Evolutionary conservation across 208 protist genomes (phyloP), one percentile per base, ranked within the genome.

Genomic region (Phytomonas sp.): DNA sequence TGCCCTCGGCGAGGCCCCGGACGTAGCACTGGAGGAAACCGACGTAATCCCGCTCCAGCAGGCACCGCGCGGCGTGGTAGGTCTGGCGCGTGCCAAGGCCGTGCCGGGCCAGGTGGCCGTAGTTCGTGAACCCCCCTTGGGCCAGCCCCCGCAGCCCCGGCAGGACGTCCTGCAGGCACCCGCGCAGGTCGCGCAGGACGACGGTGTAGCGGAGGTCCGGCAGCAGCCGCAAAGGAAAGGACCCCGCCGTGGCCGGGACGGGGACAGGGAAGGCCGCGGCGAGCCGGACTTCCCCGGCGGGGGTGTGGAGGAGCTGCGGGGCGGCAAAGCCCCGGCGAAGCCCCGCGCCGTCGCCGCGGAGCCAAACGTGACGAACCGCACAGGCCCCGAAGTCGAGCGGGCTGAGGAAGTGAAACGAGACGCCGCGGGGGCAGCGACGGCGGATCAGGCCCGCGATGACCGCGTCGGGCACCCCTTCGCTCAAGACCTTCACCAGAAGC

Each of bases 71-170:
- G 56, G 78, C 78, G 32, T 88, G 70, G 78, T 88, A 95, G 63
- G 83, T 71, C 31, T 75, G 79, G 42, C 74, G 77, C 19, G 82
- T 71, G 2, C 83, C 74, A 14, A 86, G 63, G 23, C 90, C 90
- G 70, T 95, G 90, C 0, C 87, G 81, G 0, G 83, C 90, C 1
- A 89, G 69, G 79, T 95, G 87, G 12, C 63, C 70, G 79, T 92
- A 95, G 76, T 95, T 95, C 19, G 91, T 30, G 59, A 90, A 86
- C 11, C 90, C 90, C 56, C 74, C 32, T 23, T 52, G 40, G 36
- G 67, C 62, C 2, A 95, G 19, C 32, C 66, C 65, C 29, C 82
- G 81, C 14, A 95, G 79, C 60, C 76, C 78, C 1, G 81, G 77
- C 61, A 95, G 79, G n/a, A 95, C 69, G 66, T 91, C 83, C 2